Base-by-base conservation (phyloP, 2,329 filamentous ascomycete species). In the Diaporthe sp. region DNA sequence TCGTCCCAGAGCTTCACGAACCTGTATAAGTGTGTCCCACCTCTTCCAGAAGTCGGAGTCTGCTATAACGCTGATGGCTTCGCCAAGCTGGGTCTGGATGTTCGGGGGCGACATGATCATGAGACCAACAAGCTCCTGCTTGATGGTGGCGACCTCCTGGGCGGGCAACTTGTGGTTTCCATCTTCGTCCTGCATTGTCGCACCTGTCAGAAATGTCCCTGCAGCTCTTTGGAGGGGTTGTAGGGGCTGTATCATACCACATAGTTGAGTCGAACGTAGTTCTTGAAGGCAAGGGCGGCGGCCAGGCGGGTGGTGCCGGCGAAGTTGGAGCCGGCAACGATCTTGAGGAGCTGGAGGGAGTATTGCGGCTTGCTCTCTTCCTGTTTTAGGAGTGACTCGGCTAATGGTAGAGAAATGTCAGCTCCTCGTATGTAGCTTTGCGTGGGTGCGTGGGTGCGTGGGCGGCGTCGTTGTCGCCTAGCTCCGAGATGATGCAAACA, bases 31-130 rank as follows among this genome's bases (percentile, higher is more conserved):
- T n/a, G 96, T 98, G 81, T 98, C 94, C 97, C 97, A 99, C 80
- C 94, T 90, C 83, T 94, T 89, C 93, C 94, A 99, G 84, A 99
- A 99, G 83, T 99, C 97, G 78, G 96, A 98, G 84, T 98, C 96
- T 75, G 97, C 97, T 80, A 99, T 98, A 79, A 97, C 92, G 85
- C 96, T 98, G 83, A 98, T 97, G 76, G 97, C 96, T 82, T 98
- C 97, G 78, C 97, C 97, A 50, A 99, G 90, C 85, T 99, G 97
- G 75, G 94, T 92, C 85, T 98, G 97, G 77, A 99, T 94, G 75
- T 92, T 93, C 25, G 94, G 84, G 5, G 96, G 97, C 32, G 97
- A 95, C 12, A 93, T 92, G 80, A 98, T 97, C 97, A 99, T 99
- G 79, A 99, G 88, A 73, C 95, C 96, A 80, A 99, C 96, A 76